Evolutionary conservation across 176 grass and related monocot species (phyloP).

Genomic region (Triticum timopheevii): DNA sequence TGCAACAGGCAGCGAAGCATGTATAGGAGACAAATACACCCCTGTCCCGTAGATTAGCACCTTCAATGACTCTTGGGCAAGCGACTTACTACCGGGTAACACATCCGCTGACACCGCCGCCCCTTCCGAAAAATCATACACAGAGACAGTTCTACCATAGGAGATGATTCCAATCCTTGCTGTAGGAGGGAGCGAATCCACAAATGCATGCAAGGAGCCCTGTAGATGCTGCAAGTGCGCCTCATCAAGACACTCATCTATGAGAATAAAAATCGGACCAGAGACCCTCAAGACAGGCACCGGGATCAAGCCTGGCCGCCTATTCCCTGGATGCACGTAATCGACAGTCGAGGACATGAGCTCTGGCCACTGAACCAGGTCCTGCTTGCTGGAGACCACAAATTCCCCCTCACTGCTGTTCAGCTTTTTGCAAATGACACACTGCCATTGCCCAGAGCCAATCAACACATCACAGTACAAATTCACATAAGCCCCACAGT

Average conservation of each 20-base stretch:
- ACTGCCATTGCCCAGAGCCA: constrained; percentile 84
- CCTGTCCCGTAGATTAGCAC: constrained; percentile 83
- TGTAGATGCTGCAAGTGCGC: constrained; percentile 90
- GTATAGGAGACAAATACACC: constrained; percentile 81
- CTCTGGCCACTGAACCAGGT: constrained; percentile 76
- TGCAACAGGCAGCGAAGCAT: constrained; percentile 83
- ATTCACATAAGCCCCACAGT: constrained; percentile 84
- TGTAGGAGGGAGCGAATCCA: constrained; percentile 72
- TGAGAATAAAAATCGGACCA: constrained; percentile 81
- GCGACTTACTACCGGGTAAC: constrained; percentile 79
- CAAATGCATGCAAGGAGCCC: constrained; percentile 97
- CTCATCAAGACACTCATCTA: constrained; percentile 94
- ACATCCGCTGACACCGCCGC: constrained; percentile 72
- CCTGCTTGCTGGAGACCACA: constrained; percentile 71
- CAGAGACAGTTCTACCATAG: constrained; percentile 85
- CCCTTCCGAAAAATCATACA: constrained; percentile 97
- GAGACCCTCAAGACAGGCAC: constrained; percentile 69
- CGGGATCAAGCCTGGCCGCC: constrained; percentile 66
- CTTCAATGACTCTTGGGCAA: constrained; percentile 77
- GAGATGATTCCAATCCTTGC: constrained; percentile 84
- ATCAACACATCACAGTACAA: constrained; percentile 73
- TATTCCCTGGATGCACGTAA: constrained; percentile 77
- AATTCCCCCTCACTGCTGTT: constrained; percentile 89
- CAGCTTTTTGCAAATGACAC: constrained; percentile 78
- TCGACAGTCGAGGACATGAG: constrained; percentile 58